Conservation (phyloP, 202 grass and related monocot genomes). For the Eragrostis tef region DNA sequence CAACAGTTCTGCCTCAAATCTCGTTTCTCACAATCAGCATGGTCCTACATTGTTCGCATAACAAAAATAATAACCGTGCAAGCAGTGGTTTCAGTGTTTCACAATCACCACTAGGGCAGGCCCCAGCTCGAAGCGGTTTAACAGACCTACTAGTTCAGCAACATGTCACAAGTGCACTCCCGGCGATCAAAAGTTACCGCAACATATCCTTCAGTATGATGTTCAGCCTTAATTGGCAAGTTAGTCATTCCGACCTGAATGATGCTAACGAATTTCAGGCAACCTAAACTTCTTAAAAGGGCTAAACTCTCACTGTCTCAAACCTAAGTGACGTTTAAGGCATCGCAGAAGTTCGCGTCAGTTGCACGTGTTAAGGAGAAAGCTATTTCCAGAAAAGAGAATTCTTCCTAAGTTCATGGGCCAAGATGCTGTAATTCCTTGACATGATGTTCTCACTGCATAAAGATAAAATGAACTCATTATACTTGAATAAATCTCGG, state of each 20-base stretch:
- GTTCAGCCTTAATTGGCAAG: not conserved
- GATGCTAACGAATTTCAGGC: conserved; percentile 10
- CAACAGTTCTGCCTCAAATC: not conserved
- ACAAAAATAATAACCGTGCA: not conserved
- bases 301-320: not conserved
- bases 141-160: not conserved
- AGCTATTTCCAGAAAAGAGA: conserved; percentile 17
- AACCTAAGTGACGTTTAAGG: not conserved
- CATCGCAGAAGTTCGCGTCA: not conserved
- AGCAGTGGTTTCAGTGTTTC: not conserved
- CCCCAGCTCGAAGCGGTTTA: not conserved
- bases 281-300: not conserved
- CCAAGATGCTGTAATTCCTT: conserved; percentile 32
- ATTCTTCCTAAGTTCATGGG: not conserved
- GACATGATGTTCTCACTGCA: conserved; percentile 38
- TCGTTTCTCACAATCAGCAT: not conserved
- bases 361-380: not conserved
- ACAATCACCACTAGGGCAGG: not conserved
- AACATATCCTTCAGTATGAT: not conserved
- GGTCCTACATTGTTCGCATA: not conserved
- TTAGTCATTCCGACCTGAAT: not conserved
- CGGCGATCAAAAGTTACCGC: not conserved
- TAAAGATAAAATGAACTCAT: conserved; percentile 12
- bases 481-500: not conserved
- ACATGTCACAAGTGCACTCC: not conserved